Evolutionary conservation across 2,329 filamentous ascomycete species (phyloP).

Genomic region (Capronia americana): DNA sequence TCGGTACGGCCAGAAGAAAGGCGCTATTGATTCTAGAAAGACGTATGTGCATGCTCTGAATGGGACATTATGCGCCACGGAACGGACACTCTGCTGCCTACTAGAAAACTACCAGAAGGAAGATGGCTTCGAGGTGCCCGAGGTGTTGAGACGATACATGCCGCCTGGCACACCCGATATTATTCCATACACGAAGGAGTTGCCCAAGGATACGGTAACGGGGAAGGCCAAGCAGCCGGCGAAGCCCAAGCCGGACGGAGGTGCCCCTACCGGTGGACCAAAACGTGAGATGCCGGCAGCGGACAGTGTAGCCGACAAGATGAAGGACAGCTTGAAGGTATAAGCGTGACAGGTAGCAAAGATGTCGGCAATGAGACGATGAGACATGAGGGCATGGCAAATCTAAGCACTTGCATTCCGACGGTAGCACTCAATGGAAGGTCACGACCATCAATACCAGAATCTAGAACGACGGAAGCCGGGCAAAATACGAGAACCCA

Average conservation of each 20-base stretch:
- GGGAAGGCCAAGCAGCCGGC: conserved; percentile 57
- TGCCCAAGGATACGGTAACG: conserved; percentile 75
- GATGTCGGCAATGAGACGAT: not conserved
- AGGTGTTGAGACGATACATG: conserved; percentile 85
- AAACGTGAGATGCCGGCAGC: conserved; percentile 38
- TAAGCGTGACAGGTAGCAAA: conserved; percentile 32
- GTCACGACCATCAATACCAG: not conserved
- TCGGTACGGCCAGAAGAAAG: conserved; percentile 82
- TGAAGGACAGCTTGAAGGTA: conserved; percentile 49
- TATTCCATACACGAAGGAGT: conserved; percentile 84
- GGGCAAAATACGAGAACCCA: not conserved
- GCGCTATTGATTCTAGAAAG: conserved; percentile 80
- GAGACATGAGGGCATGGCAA: not conserved
- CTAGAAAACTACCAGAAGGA: conserved; percentile 97
- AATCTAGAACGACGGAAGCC: not conserved
- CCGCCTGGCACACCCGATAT: conserved; percentile 83
- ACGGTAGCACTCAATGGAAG: not conserved
- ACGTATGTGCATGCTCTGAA: conserved; percentile 94
- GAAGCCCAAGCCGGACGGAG: conserved; percentile 43
- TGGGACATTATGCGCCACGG: conserved; percentile 87
- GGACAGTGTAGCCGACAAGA: conserved; percentile 48
- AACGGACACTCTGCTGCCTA: conserved; percentile 89
- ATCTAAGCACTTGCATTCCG: not conserved
- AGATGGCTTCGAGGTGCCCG: conserved; percentile 80
- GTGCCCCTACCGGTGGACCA: conserved; percentile 37